Evolutionary conservation across 2,329 filamentous ascomycete species (phyloP).

Genomic region (Mollisiaceae sp.): DNA sequence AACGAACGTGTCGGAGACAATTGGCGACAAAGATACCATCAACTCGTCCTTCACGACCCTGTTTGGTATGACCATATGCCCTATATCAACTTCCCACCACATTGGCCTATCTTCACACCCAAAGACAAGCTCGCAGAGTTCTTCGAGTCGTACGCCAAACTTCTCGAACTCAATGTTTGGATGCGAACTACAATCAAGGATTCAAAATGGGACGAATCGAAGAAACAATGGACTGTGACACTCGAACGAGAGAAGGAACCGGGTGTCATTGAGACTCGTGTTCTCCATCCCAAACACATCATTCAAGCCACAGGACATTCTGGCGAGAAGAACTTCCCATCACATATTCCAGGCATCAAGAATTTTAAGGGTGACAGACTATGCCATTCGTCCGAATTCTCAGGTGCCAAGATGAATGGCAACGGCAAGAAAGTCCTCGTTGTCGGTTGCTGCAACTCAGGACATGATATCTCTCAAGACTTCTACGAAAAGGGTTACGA

Average conservation of each 20-base stretch:
- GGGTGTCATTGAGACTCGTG: conserved; percentile 30
- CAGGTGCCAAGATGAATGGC: conserved; percentile 53
- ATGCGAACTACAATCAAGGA: conserved; percentile 54
- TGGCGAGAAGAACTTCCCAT: conserved; percentile 56
- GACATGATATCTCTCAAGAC: conserved; percentile 72
- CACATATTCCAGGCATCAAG: conserved; percentile 52
- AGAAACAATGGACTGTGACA: conserved; percentile 59
- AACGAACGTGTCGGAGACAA: conserved; percentile 65
- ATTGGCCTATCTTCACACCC: conserved; percentile 73
- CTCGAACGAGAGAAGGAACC: conserved; percentile 49
- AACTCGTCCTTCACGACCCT: conserved; percentile 71
- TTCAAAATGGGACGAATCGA: conserved; percentile 55
- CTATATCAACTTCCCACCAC: conserved; percentile 66
- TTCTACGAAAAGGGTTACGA: conserved; percentile 69
- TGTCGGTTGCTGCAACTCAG: conserved; percentile 71
- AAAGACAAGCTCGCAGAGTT: conserved; percentile 75
- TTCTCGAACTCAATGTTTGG: conserved; percentile 74
- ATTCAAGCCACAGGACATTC: conserved; percentile 42
- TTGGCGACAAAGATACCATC: conserved; percentile 64
- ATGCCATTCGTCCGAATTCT: conserved; percentile 66
- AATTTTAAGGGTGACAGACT: conserved; percentile 62
- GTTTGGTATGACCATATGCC: conserved; percentile 64
- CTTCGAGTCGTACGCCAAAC: conserved; percentile 67
- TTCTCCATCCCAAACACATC: conserved; percentile 33
- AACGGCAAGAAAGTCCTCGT: conserved; percentile 65